Conservation (phyloP, 1,284 basidiomycete species). For the Sanghuangporus weigelae region DNA sequence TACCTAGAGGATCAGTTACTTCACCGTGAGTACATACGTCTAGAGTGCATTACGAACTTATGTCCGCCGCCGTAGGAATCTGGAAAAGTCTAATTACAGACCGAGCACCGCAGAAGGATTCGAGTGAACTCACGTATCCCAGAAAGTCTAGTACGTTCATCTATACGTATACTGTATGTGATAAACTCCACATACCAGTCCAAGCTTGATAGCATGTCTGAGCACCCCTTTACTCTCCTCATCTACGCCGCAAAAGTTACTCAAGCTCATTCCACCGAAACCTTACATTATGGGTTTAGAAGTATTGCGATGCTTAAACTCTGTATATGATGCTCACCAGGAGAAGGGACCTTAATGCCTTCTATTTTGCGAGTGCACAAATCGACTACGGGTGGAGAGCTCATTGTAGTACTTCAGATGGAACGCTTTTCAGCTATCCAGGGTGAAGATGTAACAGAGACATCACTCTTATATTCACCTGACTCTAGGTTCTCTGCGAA, state of each 20-base stretch:
- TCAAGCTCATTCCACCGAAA: conserved; percentile 19
- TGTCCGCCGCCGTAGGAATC: conserved; percentile 19
- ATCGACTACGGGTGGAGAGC: conserved; percentile 8
- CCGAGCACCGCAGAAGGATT: background rate
- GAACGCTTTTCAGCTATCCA: too few species aligned
- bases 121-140: conserved; percentile 16
- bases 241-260: conserved; percentile 16
- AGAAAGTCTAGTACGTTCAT: conserved; percentile 9
- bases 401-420: background rate
- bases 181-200: background rate
- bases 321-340: conserved; percentile 3
- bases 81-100: background rate
- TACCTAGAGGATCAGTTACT: background rate
- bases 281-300: conserved; percentile 1
- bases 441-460: too few species aligned
- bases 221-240: conserved; percentile 17
- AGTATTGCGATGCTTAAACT: background rate
- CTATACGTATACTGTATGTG: background rate
- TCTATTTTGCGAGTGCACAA: conserved; percentile 4
- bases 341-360: conserved; percentile 12
- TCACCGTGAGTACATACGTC: background rate
- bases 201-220: conserved; percentile 18
- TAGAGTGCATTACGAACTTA: conserved; percentile 7
- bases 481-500: too few species aligned
- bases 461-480: too few species aligned